A percentile compares a stretch with the other conserved stretches of the same genome.
Evolutionary conservation across 2,329 filamentous ascomycete species (phyloP).

Genomic region (Aspergillus bombycis): DNA sequence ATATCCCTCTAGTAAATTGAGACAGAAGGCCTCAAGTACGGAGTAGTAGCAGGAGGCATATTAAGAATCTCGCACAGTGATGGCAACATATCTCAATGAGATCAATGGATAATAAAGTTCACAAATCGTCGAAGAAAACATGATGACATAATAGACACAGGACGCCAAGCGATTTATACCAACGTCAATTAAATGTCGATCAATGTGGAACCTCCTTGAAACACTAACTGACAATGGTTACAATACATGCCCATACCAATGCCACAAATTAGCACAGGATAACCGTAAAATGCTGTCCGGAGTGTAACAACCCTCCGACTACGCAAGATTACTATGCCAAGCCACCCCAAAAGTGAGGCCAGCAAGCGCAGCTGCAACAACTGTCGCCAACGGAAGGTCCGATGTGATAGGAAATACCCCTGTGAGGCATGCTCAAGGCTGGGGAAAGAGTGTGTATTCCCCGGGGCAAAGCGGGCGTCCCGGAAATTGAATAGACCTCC

Average conservation of each 20-base stretch:
- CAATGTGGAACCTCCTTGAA: not conserved
- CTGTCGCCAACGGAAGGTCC: constrained; percentile 37
- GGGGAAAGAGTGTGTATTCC: constrained; percentile 20
- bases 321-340: not conserved
- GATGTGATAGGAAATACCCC: constrained; percentile 36
- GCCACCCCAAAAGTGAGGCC: not conserved
- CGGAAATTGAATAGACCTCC: constrained; percentile 25
- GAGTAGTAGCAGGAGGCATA: no score
- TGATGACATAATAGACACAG: not conserved
- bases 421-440: constrained; percentile 26
- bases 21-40: no score
- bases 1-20: no score
- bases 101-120: no score
- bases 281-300: not conserved
- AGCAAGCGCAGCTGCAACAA: constrained; percentile 28
- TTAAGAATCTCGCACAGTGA: no score
- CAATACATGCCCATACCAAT: not conserved
- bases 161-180: not conserved
- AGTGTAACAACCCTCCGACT: not conserved
- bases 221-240: fast-evolving
- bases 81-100: no score
- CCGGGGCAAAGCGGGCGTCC: constrained; percentile 21
- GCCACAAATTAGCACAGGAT: not conserved
- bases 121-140: no score
- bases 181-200: not conserved